Evolutionary conservation across 768 basidiomycete species (phyloP).

Genomic region (Gyrodon lividus): DNA sequence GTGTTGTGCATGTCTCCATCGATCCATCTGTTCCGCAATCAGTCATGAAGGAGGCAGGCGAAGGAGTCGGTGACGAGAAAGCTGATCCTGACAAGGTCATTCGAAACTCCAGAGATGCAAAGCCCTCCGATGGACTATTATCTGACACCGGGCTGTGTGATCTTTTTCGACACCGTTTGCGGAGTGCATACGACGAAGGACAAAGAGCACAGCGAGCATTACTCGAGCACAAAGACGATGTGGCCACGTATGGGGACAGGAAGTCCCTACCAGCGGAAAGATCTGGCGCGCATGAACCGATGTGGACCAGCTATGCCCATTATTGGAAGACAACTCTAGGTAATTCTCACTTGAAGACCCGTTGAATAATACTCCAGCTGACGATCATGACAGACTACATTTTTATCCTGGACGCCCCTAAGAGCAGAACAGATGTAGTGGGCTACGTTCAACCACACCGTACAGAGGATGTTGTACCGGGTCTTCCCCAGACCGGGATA

Average conservation of each 20-base stretch:
- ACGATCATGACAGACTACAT: slow-evolving; percentile 71
- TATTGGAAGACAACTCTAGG: slow-evolving; percentile 84
- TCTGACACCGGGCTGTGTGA: slow-evolving; percentile 51
- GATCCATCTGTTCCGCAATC: slow-evolving; percentile 53
- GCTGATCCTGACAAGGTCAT: slow-evolving; percentile 69
- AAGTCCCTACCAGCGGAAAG: slow-evolving; percentile 37
- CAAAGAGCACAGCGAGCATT: slow-evolving; percentile 20
- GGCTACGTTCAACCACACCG: slow-evolving; percentile 63
- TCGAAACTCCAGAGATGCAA: slow-evolving; percentile 66
- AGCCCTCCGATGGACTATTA: slow-evolving; percentile 66
- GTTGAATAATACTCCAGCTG: slow-evolving; percentile 2
- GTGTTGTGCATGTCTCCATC: slow-evolving; percentile 69
- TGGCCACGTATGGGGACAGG: slow-evolving; percentile 53
- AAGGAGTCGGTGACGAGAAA: slow-evolving; percentile 41
- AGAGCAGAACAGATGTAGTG: slow-evolving; percentile 36
- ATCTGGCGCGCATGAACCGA: slow-evolving; percentile 68
- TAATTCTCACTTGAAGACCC: slow-evolving; percentile 28
- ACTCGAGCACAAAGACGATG: slow-evolving; percentile 12
- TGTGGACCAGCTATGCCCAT: slow-evolving; percentile 87
- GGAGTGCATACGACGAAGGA: slow-evolving; percentile 71
- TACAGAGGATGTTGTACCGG: slow-evolving; percentile 58
- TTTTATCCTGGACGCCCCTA: slow-evolving; percentile 59
- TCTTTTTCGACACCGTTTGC: slow-evolving; percentile 41
- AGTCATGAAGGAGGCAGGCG: slow-evolving; percentile 21
- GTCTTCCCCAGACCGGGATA: slow-evolving; percentile 76